Evolutionary conservation across 2,329 filamentous ascomycete genomes (phyloP).

Genomic region (Colletotrichum aenigma): DNA sequence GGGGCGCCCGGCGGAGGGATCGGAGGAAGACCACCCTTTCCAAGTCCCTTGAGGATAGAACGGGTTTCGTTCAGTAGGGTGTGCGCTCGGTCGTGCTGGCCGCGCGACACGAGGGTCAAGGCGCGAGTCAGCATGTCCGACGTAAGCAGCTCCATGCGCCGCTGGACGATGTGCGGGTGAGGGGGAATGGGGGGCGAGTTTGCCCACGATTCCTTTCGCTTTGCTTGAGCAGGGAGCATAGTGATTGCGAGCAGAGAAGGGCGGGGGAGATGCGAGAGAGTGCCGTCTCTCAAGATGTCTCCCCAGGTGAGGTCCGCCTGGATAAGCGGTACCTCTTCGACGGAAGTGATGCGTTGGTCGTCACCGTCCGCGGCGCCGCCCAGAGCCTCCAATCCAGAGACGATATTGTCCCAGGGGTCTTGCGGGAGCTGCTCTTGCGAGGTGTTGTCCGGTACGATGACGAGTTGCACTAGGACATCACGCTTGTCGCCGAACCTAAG

Average conservation of each 20-base stretch:
- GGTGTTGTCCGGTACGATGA: slow-evolving; percentile 85
- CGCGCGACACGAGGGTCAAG: slow-evolving; percentile 85
- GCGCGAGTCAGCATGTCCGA: slow-evolving; percentile 97
- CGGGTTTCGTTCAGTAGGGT: slow-evolving; percentile 92
- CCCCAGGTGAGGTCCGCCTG: slow-evolving; percentile 94
- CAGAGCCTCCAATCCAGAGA: slow-evolving; percentile 91
- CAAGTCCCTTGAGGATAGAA: slow-evolving; percentile 92
- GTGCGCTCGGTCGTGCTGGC: slow-evolving; percentile 91
- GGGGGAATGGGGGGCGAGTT: slow-evolving; percentile 85
- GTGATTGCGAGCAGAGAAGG: slow-evolving; percentile 94
- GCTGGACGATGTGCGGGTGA: slow-evolving; percentile 92
- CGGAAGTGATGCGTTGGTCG: slow-evolving; percentile 79
- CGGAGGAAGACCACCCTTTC: slow-evolving; percentile 91
- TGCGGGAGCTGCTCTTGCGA: slow-evolving; percentile 85
- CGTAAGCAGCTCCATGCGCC: slow-evolving; percentile 95
- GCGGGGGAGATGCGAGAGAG: slow-evolving; percentile 82
- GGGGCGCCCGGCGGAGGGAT: slow-evolving; percentile 67
- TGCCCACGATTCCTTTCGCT: slow-evolving; percentile 69
- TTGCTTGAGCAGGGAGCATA: slow-evolving; percentile 76
- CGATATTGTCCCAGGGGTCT: slow-evolving; percentile 96
- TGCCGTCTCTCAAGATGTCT: slow-evolving; percentile 89
- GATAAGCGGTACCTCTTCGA: slow-evolving; percentile 93
- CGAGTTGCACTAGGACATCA: slow-evolving; percentile 92
- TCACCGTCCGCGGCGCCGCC: slow-evolving; percentile 88
- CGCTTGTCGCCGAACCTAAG: slow-evolving; percentile 92